A percentile compares a stretch with the other conserved stretches of the same genome.
Evolutionary conservation across 2,329 filamentous ascomycete genomes (phyloP).

Genomic region (Hypoxylon sp.): DNA sequence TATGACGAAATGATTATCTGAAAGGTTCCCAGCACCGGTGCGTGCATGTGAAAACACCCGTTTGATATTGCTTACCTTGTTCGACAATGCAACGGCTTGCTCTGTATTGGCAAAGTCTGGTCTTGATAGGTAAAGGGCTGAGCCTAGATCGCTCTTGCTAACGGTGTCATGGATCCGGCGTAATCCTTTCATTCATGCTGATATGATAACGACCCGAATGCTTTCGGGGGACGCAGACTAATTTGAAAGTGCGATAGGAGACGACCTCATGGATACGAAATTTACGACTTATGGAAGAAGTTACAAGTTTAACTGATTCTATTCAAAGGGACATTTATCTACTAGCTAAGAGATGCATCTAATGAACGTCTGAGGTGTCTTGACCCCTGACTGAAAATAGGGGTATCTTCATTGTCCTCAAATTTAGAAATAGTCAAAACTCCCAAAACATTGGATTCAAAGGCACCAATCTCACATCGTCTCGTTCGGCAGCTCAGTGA

Average conservation of each 20-base stretch:
- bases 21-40: neutral
- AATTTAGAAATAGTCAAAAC: constrained; percentile 18
- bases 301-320: constrained; percentile 1
- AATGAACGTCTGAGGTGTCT: constrained; percentile 23
- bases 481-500: constrained; percentile 33
- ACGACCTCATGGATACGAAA: neutral
- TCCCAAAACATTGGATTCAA: neutral
- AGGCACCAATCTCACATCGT: constrained; percentile 32
- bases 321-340: constrained; percentile 15
- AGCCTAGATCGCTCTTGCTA: neutral
- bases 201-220: neutral
- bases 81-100: neutral
- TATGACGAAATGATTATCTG: constrained; percentile 5
- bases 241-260: neutral
- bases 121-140: neutral
- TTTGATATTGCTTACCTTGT: neutral
- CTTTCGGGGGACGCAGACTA: neutral
- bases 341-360: constrained; percentile 25
- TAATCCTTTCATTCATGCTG: neutral
- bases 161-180: constrained; percentile 4
- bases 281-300: neutral
- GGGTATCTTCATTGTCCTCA: constrained; percentile 18
- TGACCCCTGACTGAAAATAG: constrained; percentile 9
- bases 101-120: neutral
- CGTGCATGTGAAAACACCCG: neutral